phyloP scores from a whole-genome alignment of 2,329 filamentous ascomycete species.

The Claviceps spartinae region DNA sequence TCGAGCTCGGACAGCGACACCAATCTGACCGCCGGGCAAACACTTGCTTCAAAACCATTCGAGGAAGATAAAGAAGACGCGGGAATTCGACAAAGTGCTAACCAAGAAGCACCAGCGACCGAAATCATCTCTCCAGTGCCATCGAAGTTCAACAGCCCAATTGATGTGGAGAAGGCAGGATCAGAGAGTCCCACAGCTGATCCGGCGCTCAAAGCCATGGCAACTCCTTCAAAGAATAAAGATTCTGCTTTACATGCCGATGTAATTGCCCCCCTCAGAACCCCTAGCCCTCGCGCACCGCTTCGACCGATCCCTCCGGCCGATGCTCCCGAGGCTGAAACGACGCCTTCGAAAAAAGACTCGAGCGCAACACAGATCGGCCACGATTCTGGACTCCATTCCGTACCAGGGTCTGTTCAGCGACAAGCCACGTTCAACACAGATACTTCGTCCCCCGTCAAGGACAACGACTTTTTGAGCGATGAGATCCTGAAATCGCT shows the following conservation, averaged over 20 bases:
- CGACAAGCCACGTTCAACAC: slow-evolving; percentile 34
- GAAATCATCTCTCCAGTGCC: not conserved
- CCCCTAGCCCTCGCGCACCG: slow-evolving; percentile 17
- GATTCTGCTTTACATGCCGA: slow-evolving; percentile 5
- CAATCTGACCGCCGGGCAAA: not conserved
- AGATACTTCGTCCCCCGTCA: slow-evolving; percentile 38
- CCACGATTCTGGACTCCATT: slow-evolving; percentile 10
- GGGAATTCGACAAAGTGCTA: not conserved
- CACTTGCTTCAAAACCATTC: not conserved
- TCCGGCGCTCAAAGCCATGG: not conserved
- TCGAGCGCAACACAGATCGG: slow-evolving; percentile 16
- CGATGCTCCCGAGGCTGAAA: slow-evolving; percentile 3
- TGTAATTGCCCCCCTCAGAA: slow-evolving; percentile 19
- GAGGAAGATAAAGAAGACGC: not conserved
- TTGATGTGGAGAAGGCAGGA: not conserved
- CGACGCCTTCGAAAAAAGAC: slow-evolving; percentile 22
- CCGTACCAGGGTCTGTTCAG: slow-evolving; percentile 23
- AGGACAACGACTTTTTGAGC: slow-evolving; percentile 57
- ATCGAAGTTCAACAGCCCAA: not conserved
- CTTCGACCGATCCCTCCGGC: not conserved
- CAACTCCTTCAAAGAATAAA: not conserved
- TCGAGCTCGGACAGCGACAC: not conserved
- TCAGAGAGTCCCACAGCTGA: not conserved
- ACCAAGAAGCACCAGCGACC: not conserved
- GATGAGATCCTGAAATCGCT: slow-evolving; percentile 65